Base-by-base conservation (phyloP, 225 moss, liverwort and hornwort genomes). In the Neckera pumila region DNA sequence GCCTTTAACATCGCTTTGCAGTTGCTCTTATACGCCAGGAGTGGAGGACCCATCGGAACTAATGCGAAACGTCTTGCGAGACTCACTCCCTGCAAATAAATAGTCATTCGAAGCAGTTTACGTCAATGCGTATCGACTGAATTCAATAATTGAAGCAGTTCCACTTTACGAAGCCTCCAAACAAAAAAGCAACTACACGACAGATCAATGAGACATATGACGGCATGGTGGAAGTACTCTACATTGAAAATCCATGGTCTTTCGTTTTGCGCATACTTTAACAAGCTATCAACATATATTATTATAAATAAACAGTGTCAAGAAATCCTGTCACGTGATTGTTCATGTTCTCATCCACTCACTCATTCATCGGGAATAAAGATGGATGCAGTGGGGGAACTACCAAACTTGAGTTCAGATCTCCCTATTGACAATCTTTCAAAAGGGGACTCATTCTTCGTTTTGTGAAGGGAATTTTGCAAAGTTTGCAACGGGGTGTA, bases 1-100 rank as follows among this genome's bases (percentile, higher is more conserved):
- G 97, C 96, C 88, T 99, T 99, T 86, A 99, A 90, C 99, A 99
- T 99, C 63, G 99, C 99, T 92, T 94, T 95, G 88, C 93, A 96
- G 87, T 93, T 97, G 91, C 99, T 99, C 90, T 95, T 93, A 81
- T 99, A 99, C 20, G 97, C 96, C 64, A 99, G 87, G 77, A 99
- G 92, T 82, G 99, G 99, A 45, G 99, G 99, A 33, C 99, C 99
- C 79, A 99, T 91, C 20, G 99, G 99, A 36, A 99, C 99, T 88
- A 99, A 90, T 86, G 97, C 97, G 86, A 99, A 99, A 4, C 99
- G 95, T 85, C 99, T 96, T 45, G 97, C 97, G 65, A 99, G 92
- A 89, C 99, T 97, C 72, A 99, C 99, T 79, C 99, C 97, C 99
- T 99, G 93, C 71, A 91, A 62, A 77, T 40, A 75, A 88, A 58